Evolutionary conservation across 805 yeast species (phyloP), one percentile per base, ranked within the genome.

Genomic region (Wickerhamia fluorescens): DNA sequence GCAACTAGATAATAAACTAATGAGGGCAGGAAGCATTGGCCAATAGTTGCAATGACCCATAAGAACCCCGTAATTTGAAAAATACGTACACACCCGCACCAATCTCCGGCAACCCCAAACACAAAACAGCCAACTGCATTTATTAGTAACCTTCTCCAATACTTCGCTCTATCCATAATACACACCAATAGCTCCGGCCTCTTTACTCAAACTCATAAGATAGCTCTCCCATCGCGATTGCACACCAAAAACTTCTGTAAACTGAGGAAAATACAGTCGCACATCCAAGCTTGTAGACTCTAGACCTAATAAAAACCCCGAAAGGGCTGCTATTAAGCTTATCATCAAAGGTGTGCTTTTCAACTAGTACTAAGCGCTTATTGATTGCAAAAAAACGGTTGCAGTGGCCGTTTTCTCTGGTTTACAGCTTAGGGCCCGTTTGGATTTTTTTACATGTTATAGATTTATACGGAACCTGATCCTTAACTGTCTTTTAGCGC

Each of bases 131-230:
- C 59, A 25, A 49, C 56, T 51, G 28, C 4, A 13, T n/a, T n/a
- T 24, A 44, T 46, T 38, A 45, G 45, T 33, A 10, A 13, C 5
- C 13, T 21, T n/a, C n/a, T n/a, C n/a, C n/a, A n/a, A n/a, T n/a
- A 5, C 13, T 10, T 4, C 13, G 12, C 14, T 14, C 14, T 5
- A 4, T 3, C n/a, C 17, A 22, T 26, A 12, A 25, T 36, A 54
- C 40, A 17, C 44, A 51, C 56, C 39, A 6, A 56, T 50, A n/a
- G 64, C 62, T 2, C 66, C 66, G n/a, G 58, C 40, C 4, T 56
- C 40, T 28, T 42, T 48, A 23, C 53, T 45, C 6, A 56, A 44
- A 19, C 41, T 42, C 7, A 57, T 30, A 29, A 57, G 26, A 17
- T 45, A 43, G 7, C 41, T 42, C 29, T 56, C 60, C 33, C 51